Base-by-base conservation (phyloP, 805 yeast genomes). In the Isabelozyma pseudorhagii region DNA sequence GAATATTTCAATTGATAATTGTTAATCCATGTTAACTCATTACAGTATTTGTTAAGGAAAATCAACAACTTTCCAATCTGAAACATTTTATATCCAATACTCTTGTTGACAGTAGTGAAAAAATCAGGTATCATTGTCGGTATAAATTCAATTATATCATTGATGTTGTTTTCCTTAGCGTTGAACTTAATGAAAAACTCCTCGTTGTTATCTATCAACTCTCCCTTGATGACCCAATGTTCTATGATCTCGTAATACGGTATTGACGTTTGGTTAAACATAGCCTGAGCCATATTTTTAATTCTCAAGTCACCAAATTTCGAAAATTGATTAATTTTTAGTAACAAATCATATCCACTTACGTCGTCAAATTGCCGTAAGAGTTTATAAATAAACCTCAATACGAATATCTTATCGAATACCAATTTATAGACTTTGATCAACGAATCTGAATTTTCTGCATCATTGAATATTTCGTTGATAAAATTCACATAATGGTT, bases 151-250 rank as follows among this genome's bases (percentile, higher is more conserved):
- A 77, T 67, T 4, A 69, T 69, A 38, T 67, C 71, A 44, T 67
- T 66, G 39, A 74, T 64, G 45, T 69, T 64, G 10, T 56, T 58
- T 15, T 64, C 60, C 5, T 57, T 48, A 3, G 54, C 49, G 49
- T 73, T 63, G 48, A 71, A 72, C 9, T 57, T 55, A 11, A 74
- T 80, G 57, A 89, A 92, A 58, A 90, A 90, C 54, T 85, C 93
- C 13, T 75, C 77, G 49, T 68, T 69, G 1, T 70, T 74, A 48
- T 80, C 82, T 3, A 72, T 66, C 13, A 90, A 60, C 46, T 79
- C 81, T 1, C 97, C 97, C 41, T 77, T 67, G 0, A 81, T 63
- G 1, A 90, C 61, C 97, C 97, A 93, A 41, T 74, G 72, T 39
- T 75, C 73, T 4, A 88, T 56, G 29, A 83, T 72, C 39, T 79